A percentile compares a stretch with the other conserved stretches of the same genome.
phyloP scores from a whole-genome alignment of 2,329 filamentous ascomycete species.

The Plenodomus tracheiphilus region DNA sequence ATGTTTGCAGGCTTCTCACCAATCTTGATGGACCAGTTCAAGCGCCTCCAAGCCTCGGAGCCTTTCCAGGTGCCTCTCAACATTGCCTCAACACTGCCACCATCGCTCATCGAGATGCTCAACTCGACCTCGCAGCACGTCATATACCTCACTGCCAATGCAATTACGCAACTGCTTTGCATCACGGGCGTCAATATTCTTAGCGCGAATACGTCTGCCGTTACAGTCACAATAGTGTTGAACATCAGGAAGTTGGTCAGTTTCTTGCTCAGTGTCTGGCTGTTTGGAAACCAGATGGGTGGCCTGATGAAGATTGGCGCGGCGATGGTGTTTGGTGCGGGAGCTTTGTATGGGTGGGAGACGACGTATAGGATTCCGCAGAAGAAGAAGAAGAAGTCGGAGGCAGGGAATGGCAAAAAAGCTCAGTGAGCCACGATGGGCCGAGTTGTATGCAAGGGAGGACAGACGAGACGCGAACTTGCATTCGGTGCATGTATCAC shows the following conservation, averaged over 20 bases:
- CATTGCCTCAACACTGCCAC: conserved; percentile 34
- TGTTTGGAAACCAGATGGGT: conserved; percentile 86
- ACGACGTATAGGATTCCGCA: conserved; percentile 52
- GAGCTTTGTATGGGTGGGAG: conserved; percentile 88
- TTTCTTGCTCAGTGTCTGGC: conserved; percentile 84
- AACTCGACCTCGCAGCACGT: conserved; percentile 65
- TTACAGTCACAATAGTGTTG: conserved; percentile 94
- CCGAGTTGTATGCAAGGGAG: background rate
- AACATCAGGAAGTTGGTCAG: conserved; percentile 95
- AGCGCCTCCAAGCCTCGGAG: conserved; percentile 65
- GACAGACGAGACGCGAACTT: too few species aligned
- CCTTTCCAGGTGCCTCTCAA: conserved; percentile 53
- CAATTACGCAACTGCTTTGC: conserved; percentile 89
- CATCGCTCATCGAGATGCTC: conserved; percentile 31
- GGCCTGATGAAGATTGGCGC: conserved; percentile 79
- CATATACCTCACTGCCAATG: conserved; percentile 72
- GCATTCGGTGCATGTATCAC: too few species aligned
- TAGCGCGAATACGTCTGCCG: conserved; percentile 81
- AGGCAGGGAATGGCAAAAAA: conserved; percentile 28
- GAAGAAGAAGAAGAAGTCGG: conserved; percentile 35
- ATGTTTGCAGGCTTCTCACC: conserved; percentile 74
- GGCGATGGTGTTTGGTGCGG: conserved; percentile 82
- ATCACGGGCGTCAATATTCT: conserved; percentile 96
- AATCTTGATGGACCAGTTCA: conserved; percentile 66
- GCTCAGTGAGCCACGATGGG: conserved; percentile 17